phyloP scores from a whole-genome alignment of 1,284 basidiomycete species.

The Heliocybe sulcata region DNA sequence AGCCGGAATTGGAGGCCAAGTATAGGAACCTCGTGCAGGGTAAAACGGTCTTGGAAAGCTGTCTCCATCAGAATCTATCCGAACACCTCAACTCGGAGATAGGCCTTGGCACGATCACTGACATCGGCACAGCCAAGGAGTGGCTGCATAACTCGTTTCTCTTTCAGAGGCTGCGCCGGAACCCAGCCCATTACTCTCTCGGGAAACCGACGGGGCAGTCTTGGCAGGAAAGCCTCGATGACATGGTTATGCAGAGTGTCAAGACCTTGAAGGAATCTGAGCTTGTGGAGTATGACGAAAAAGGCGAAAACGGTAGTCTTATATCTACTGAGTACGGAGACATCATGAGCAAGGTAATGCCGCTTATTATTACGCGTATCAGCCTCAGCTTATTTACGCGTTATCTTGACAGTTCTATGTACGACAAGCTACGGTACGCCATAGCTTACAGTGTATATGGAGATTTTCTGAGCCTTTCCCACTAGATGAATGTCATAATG shows the following conservation, averaged over 20 bases:
- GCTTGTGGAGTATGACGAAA: slow-evolving; percentile 40
- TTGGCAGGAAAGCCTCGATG: slow-evolving; percentile 65
- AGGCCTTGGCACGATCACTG: slow-evolving; percentile 72
- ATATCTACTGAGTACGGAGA: slow-evolving; percentile 69
- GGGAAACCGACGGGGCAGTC: slow-evolving; percentile 49
- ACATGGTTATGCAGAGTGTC: slow-evolving; percentile 65
- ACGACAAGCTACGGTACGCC: slow-evolving; percentile 53
- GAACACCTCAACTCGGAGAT: slow-evolving; percentile 95
- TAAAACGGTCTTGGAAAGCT: slow-evolving; percentile 76
- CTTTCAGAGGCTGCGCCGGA: slow-evolving; percentile 77
- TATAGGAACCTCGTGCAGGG: slow-evolving; percentile 62
- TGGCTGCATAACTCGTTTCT: slow-evolving; percentile 84
- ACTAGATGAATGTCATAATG: slow-evolving; percentile 63
- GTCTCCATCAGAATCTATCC: slow-evolving; percentile 73
- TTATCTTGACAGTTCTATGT: slow-evolving; percentile 54
- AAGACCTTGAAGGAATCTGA: slow-evolving; percentile 47
- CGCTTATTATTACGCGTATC: slow-evolving; percentile 2
- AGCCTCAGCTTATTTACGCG: slow-evolving; percentile 6
- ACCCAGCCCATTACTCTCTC: slow-evolving; percentile 71
- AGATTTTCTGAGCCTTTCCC: not conserved
- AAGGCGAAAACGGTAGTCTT: slow-evolving; percentile 31
- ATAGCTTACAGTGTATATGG: not conserved
- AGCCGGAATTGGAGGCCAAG: slow-evolving; percentile 63
- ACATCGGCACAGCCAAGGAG: slow-evolving; percentile 57
- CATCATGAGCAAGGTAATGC: slow-evolving; percentile 72